A percentile compares a stretch with the other conserved stretches of the same genome.
phyloP scores from a whole-genome alignment of 1,284 basidiomycete species.

The Agroathelia rolfsii region DNA sequence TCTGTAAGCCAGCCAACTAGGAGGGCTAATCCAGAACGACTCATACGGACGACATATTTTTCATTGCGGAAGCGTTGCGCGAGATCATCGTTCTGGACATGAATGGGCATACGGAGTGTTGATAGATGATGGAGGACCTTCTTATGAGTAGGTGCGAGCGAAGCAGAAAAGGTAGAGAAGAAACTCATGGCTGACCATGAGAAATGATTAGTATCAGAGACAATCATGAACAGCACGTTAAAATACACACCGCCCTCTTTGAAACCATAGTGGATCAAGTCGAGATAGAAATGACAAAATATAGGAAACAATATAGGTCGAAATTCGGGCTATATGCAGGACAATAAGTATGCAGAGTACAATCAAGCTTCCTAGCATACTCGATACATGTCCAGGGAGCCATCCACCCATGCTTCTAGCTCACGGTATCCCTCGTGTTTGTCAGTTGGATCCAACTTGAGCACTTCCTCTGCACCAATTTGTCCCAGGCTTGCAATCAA shows the following conservation, averaged over 20 bases:
- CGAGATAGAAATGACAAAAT: conserved; percentile 95
- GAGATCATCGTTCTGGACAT: conserved; percentile 76
- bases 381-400: conserved; percentile 79
- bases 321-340: conserved; percentile 70
- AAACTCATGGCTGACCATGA: conserved; percentile 57
- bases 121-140: conserved; percentile 74
- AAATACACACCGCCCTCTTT: conserved; percentile 69
- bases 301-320: conserved; percentile 90
- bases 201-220: conserved; percentile 5
- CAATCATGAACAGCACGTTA: conserved; percentile 5
- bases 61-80: conserved; percentile 85
- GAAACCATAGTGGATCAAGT: conserved; percentile 86
- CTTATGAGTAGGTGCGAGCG: conserved; percentile 64
- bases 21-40: conserved; percentile 84
- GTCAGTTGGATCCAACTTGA: conserved; percentile 81
- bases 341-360: conserved; percentile 8
- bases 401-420: conserved; percentile 90
- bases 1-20: conserved; percentile 95
- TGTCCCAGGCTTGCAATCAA: conserved; percentile 66
- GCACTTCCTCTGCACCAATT: conserved; percentile 73
- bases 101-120: conserved; percentile 74
- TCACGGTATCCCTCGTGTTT: conserved; percentile 82
- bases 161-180: conserved; percentile 61
- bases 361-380: conserved; percentile 55
- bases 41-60: conserved; percentile 87